Evolutionary conservation across 768 basidiomycete genomes (phyloP).

Genomic region (Hydnum rufescens): DNA sequence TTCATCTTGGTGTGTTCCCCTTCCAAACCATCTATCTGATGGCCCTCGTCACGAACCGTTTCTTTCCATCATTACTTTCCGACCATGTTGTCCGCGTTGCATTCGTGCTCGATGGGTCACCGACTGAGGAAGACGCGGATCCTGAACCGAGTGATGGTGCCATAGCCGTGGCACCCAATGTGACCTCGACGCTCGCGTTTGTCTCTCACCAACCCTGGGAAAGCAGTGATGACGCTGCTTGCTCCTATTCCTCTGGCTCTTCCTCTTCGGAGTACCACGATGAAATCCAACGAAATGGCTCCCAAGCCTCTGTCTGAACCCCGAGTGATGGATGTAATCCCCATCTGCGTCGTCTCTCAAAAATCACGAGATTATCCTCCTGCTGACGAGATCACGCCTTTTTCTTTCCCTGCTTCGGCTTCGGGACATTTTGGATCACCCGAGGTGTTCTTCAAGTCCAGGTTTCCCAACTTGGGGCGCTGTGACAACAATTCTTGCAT

Average conservation of each 20-base stretch:
- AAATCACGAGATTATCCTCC: too few relatives aligned
- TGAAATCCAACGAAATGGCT: not conserved
- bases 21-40: slow-evolving; percentile 36
- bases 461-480: slow-evolving; percentile 62
- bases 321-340: not conserved
- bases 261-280: not conserved
- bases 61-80: slow-evolving; percentile 72
- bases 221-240: not conserved
- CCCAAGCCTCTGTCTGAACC: not conserved
- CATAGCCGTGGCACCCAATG: not conserved
- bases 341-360: too few relatives aligned
- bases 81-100: slow-evolving; percentile 44
- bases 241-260: not conserved
- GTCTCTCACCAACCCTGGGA: not conserved
- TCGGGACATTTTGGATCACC: slow-evolving; percentile 15
- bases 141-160: slow-evolving; percentile 1
- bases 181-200: not conserved
- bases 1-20: slow-evolving; percentile 89
- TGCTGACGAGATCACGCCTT: not conserved
- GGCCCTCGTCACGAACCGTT: slow-evolving; percentile 60
- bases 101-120: slow-evolving; percentile 57
- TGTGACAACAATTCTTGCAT: slow-evolving; percentile 54
- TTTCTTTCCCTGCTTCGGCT: too few relatives aligned
- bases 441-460: slow-evolving; percentile 65
- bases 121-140: slow-evolving; percentile 4